Conservation (phyloP, 73 alveolate genomes). For the Paramecium biaurelia region DNA sequence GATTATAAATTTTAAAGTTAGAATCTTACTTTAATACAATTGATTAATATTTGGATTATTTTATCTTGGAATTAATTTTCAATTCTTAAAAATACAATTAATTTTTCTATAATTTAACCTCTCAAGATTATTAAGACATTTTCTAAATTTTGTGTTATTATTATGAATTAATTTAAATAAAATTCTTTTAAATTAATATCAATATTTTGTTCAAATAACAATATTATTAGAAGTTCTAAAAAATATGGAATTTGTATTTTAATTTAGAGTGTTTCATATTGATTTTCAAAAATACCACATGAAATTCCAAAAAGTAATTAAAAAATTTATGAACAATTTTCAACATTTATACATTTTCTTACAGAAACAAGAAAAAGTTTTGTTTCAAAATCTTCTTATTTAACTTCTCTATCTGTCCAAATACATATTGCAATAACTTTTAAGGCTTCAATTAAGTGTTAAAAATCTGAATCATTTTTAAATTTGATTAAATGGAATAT, state of each 20-base stretch:
- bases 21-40: constrained; percentile 13
- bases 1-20: background rate
- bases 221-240: background rate
- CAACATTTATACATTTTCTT: background rate
- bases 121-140: background rate
- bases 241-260: background rate
- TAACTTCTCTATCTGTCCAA: background rate
- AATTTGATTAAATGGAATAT: background rate
- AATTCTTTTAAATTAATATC: background rate
- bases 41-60: background rate
- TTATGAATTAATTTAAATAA: background rate
- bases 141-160: background rate
- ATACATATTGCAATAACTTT: background rate
- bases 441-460: constrained; percentile 12
- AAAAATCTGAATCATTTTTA: background rate
- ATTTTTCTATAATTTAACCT: background rate
- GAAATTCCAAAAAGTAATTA: background rate
- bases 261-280: background rate
- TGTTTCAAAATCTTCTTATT: background rate
- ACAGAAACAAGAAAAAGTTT: background rate
- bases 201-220: background rate
- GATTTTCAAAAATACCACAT: background rate
- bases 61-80: background rate
- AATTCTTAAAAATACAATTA: background rate
- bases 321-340: background rate